Evolutionary conservation across 192 early-diverging fungal genomes (phyloP), one percentile per base, ranked within the genome.

Genomic region (Coemansia sp.): DNA sequence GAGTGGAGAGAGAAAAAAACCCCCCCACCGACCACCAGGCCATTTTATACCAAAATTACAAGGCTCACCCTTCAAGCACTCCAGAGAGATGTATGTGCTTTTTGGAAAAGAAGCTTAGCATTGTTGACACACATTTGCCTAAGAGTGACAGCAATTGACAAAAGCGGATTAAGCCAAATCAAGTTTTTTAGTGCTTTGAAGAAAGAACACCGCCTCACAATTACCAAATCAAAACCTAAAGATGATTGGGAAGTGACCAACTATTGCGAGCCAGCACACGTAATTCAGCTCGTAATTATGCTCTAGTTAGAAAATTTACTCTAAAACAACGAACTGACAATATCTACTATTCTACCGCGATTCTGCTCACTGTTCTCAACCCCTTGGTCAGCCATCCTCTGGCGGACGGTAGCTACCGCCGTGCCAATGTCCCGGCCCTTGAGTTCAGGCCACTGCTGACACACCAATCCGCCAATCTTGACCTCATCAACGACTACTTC

Each of bases 391-490:
- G 33, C 46, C 80, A 83, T 77, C 35, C 32, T 63, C 32, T 50
- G 72, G 30, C 73, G 62, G 14, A 72, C 76, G 0, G 47, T 37
- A 47, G 44, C 47, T 19, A 84, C 71, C 19, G 77, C 77, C 3
- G 13, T 10, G 28, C 82, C 77, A 44, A 84, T 79, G 0, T 70
- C 77, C n/a, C 39, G 67, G 46, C 77, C 77, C 35, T 52, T 42
- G 3, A 84, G 77, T 50, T 47, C 60, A 0, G 82, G 82, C 82
- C 76, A 79, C 37, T 50, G 64, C 63, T 68, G 68, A 40, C 67
- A 76, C 28, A 84, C 82, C 30, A 79, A 66, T 0, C 68, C 60
- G 4, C 82, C 82, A 19, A 84, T 70, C 62, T 74, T 79, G 43
- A 84, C 74, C 6, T 71, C 68, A 1, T 78, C 68, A 10, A 40